These are phyloP conservation scores for Nannochloropsis gaditana DNA, from an alignment of 108 stramenopile species.

Conservation along the genomic window DNA sequence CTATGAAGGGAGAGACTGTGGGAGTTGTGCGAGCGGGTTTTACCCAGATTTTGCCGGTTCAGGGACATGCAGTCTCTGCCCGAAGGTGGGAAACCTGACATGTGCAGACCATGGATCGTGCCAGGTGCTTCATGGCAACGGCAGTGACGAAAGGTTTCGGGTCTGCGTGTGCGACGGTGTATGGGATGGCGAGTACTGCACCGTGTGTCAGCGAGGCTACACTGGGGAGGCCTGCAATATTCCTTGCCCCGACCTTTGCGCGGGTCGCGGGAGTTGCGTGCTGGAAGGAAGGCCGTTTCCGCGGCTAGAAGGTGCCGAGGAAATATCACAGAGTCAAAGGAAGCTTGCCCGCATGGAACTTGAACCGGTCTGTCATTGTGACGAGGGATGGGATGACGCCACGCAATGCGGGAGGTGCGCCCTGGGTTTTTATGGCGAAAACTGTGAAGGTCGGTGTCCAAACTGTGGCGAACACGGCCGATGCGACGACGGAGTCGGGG, in stretches of 20 bases:
- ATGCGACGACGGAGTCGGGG: neutral
- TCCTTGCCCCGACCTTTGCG: neutral
- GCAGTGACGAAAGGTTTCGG: neutral
- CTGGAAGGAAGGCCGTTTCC: neutral
- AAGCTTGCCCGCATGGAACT: neutral
- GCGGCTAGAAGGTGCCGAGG: neutral
- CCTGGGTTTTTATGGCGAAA: neutral
- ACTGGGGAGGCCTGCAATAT: neutral
- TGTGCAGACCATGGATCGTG: slow-evolving; percentile 15
- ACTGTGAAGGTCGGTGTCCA: neutral
- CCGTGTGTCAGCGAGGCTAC: neutral
- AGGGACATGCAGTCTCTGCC: neutral
- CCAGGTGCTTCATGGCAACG: neutral
- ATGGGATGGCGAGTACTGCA: neutral
- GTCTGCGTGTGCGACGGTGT: neutral
- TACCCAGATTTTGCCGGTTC: neutral
- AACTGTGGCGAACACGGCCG: neutral
- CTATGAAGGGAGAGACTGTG: slow-evolving; percentile 9
- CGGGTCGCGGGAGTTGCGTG: neutral
- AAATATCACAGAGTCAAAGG: neutral
- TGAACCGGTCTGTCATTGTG: neutral
- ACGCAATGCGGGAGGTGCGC: neutral
- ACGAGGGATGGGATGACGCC: neutral
- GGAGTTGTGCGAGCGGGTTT: slow-evolving; percentile 1
- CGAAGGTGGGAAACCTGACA: neutral